Evolutionary conservation across 2,329 filamentous ascomycete genomes (phyloP).

Genomic region (Elsinoe arachidis): DNA sequence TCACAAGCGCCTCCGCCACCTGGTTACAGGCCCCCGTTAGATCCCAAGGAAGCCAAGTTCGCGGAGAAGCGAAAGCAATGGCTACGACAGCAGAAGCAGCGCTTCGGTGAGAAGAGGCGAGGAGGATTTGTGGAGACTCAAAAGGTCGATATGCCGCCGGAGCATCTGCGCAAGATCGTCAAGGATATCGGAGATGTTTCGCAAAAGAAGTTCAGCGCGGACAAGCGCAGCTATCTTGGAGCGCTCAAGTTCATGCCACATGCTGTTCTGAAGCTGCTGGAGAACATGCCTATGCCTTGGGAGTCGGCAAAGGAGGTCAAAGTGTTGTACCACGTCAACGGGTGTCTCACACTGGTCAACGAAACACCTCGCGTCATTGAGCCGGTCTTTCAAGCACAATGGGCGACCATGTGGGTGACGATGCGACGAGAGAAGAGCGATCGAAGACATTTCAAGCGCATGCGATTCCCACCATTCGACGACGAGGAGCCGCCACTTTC

Average conservation of each 20-base stretch:
- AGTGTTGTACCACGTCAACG: slow-evolving; percentile 96
- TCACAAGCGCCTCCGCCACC: slow-evolving; percentile 68
- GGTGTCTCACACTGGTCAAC: slow-evolving; percentile 92
- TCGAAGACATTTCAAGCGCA: slow-evolving; percentile 89
- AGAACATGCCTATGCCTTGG: slow-evolving; percentile 99
- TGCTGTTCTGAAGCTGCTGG: slow-evolving; percentile 88
- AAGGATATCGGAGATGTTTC: slow-evolving; percentile 98
- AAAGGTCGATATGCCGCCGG: slow-evolving; percentile 96
- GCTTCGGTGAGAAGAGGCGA: slow-evolving; percentile 95
- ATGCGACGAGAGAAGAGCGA: slow-evolving; percentile 99
- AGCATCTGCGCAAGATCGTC: slow-evolving; percentile 96
- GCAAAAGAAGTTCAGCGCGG: slow-evolving; percentile 97
- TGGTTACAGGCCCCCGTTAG: slow-evolving; percentile 69
- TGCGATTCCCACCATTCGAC: slow-evolving; percentile 97
- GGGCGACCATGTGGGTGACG: slow-evolving; percentile 98
- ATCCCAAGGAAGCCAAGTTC: slow-evolving; percentile 86
- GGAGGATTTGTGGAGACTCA: slow-evolving; percentile 95
- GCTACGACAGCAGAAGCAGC: slow-evolving; percentile 80
- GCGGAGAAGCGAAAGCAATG: slow-evolving; percentile 99
- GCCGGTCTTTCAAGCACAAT: slow-evolving; percentile 94
- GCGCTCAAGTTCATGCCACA: slow-evolving; percentile 99
- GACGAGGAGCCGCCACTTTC: slow-evolving; percentile 96
- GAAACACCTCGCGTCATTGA: slow-evolving; percentile 95
- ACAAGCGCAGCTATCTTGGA: slow-evolving; percentile 95
- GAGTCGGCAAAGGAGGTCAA: slow-evolving; percentile 94